These are phyloP conservation scores for Tarenaya hassleriana DNA, from an alignment of 345 rosid genomes.

Conservation along the genomic window DNA sequence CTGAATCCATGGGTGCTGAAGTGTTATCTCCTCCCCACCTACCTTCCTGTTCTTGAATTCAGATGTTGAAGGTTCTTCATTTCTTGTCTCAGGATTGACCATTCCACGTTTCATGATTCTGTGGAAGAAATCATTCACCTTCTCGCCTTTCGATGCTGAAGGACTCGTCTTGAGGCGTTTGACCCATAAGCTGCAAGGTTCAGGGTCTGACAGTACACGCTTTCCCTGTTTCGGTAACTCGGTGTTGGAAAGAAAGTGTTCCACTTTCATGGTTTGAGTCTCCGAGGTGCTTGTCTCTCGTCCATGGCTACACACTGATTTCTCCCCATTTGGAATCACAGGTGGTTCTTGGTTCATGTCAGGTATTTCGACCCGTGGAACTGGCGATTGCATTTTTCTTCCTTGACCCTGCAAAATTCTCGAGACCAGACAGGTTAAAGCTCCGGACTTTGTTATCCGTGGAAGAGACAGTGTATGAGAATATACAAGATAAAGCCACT, in stretches of 20 bases:
- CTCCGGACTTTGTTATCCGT: conserved; percentile 13
- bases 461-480: conserved; percentile 11
- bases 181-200: conserved; percentile 63
- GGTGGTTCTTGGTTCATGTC: conserved; percentile 47
- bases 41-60: conserved; percentile 25
- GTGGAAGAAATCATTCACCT: conserved; percentile 30
- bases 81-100: conserved; percentile 30
- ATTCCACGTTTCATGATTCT: conserved; percentile 29
- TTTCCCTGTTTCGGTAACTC: conserved; percentile 35
- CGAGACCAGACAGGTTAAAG: conserved; percentile 8
- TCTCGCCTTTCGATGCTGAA: conserved; percentile 34
- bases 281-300: conserved; percentile 55
- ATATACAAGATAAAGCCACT: neutral
- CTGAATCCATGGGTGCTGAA: conserved; percentile 54
- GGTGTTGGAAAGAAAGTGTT: conserved; percentile 35
- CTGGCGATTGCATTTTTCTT: conserved; percentile 21
- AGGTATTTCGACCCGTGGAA: conserved; percentile 32
- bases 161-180: conserved; percentile 60
- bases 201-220: conserved; percentile 30
- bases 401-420: conserved; percentile 21
- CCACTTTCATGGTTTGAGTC: conserved; percentile 67
- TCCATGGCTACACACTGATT: conserved; percentile 28
- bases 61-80: conserved; percentile 23
- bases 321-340: conserved; percentile 27
- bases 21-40: conserved; percentile 31